A percentile compares a stretch with the other conserved stretches of the same genome.
Evolutionary conservation across 2,329 filamentous ascomycete genomes (phyloP).

Genomic region (Fusarium ramigenum): DNA sequence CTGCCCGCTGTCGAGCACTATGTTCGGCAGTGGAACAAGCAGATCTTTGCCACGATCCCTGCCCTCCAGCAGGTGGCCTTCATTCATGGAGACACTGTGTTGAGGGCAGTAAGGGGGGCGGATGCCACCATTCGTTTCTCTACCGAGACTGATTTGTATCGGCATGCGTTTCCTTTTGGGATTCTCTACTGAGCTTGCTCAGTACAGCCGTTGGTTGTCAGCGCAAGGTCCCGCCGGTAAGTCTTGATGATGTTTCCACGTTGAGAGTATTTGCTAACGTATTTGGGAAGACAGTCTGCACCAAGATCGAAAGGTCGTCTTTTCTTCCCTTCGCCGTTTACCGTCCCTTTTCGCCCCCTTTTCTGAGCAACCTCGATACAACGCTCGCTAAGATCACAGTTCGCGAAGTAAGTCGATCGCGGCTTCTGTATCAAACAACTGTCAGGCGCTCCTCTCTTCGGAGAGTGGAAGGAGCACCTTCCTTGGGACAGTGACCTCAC

Average conservation of each 20-base stretch:
- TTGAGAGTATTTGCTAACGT: neutral
- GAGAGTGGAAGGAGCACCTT: conserved; percentile 13
- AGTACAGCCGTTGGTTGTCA: neutral
- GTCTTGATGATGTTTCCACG: neutral
- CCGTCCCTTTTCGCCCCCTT: neutral
- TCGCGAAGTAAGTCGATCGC: neutral
- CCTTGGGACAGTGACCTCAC: neutral
- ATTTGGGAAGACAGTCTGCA: neutral
- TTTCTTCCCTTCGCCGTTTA: neutral
- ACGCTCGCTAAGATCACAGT: neutral
- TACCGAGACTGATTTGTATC: neutral
- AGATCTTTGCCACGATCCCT: neutral
- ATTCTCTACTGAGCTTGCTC: neutral
- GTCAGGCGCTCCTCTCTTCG: neutral
- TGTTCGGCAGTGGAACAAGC: neutral
- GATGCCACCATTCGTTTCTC: neutral
- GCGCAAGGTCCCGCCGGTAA: neutral
- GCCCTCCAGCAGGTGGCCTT: neutral
- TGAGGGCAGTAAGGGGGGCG: neutral
- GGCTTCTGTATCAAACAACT: neutral
- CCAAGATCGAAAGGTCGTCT: neutral
- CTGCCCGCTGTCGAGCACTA: neutral
- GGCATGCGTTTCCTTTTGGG: neutral
- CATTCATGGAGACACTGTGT: neutral
- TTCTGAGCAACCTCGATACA: neutral